Evolutionary conservation across 768 basidiomycete species (phyloP), one percentile per base, ranked within the genome.

Genomic region (Rhodocollybia butyracea): DNA sequence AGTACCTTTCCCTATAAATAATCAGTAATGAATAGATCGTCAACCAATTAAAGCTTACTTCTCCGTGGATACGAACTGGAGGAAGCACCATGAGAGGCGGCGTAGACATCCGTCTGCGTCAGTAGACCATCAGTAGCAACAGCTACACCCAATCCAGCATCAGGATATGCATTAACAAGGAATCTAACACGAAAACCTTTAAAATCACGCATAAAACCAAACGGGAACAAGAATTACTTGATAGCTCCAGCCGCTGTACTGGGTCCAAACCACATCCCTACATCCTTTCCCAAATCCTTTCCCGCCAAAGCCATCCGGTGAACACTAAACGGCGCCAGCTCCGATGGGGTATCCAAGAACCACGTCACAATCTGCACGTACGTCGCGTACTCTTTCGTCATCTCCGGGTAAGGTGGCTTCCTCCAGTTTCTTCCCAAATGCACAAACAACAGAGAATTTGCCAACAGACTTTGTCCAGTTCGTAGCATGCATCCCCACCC

Each of bases 231-330:
- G n/a, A 67, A 79, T 54, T 65, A 92, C 89, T 89, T 93, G 73
- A 98, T 89, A 11, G 94, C 95, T 34, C 95, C 94, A 7, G 95
- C 94, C n/a, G 96, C 97, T 0, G 91, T 94, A 65, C 91, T 95
- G 0, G 96, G 96, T 0, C 96, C 96, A 64, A 98, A 98, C 96
- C 96, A 98, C 69, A 94, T 89, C 1, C 96, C 96, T 0, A 98
- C 89, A 60, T 94, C 91, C 58, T 91, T 98, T 12, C 96, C 96
- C 1, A 98, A 80, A 62, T 94, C 89, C 66, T 98, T 95, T 0
- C 96, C 96, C 0, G 94, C 89, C 21, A 94, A 75, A 0, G 95
- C 95, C 89, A 99, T 97, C 45, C 93, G 82, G 70, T 99, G 96
- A 6, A 99, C 91, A 60, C 91, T 90, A 67, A 99, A 99, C 0